phyloP scores from a whole-genome alignment of 805 yeast genomes.

The Myxozyma nipponensis region DNA sequence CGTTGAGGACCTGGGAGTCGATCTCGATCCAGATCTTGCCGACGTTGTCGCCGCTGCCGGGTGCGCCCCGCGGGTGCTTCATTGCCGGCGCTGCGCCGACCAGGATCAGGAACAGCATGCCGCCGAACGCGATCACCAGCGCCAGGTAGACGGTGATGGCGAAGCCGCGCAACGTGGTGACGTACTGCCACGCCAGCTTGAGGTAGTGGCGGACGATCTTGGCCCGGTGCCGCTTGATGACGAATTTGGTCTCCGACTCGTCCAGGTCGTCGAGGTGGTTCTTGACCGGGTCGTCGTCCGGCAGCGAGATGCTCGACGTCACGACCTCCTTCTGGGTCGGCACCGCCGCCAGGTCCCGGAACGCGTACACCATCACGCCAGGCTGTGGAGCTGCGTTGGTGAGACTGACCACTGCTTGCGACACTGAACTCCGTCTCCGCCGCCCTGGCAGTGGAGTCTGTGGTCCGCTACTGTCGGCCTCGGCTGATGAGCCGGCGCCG shows the following conservation, averaged over 20 bases:
- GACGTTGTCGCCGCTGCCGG: constrained; percentile 21
- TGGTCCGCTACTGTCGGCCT: not conserved
- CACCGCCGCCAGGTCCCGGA: constrained; percentile 11
- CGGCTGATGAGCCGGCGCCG: not conserved
- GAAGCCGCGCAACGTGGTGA: constrained; percentile 19
- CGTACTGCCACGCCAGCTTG: constrained; percentile 5
- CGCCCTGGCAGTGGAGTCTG: not conserved
- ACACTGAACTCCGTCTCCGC: constrained; percentile 13
- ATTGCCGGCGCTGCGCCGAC: constrained; percentile 29
- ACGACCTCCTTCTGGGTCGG: constrained; percentile 16
- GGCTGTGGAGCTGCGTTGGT: constrained; percentile 22
- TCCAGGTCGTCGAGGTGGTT: not conserved
- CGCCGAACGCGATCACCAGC: constrained; percentile 29
- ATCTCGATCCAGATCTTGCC: constrained; percentile 29
- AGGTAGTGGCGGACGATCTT: constrained; percentile 5
- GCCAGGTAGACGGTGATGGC: constrained; percentile 18
- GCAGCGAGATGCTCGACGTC: constrained; percentile 2
- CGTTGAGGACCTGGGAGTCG: constrained; percentile 28
- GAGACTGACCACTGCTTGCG: constrained; percentile 13
- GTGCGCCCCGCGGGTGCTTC: constrained; percentile 18
- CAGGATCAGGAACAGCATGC: constrained; percentile 28
- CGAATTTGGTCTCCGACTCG: not conserved
- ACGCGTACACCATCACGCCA: constrained; percentile 23
- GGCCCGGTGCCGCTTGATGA: not conserved
- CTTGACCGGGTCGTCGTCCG: not conserved